Evolutionary conservation across 2,329 filamentous ascomycete genomes (phyloP).

Genomic region (Claviceps humidiphila): DNA sequence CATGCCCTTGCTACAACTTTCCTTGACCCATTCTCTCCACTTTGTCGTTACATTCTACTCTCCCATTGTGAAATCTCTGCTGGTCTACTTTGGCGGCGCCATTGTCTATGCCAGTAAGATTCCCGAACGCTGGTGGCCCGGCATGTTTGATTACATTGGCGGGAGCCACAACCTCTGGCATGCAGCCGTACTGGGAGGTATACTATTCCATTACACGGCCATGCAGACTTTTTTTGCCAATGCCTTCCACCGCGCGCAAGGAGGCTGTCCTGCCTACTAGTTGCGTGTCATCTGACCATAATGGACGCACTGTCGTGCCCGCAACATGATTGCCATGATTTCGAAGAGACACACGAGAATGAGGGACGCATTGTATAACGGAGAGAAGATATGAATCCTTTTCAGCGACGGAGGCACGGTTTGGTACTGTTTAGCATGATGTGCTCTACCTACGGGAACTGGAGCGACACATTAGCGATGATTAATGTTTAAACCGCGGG

Average conservation of each 20-base stretch:
- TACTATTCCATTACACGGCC: slow-evolving; percentile 90
- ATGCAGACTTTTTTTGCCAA: slow-evolving; percentile 90
- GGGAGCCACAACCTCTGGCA: slow-evolving; percentile 98
- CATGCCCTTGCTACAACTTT: slow-evolving; percentile 75
- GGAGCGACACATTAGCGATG: neutral
- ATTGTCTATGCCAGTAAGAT: slow-evolving; percentile 82
- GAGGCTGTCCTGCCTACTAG: slow-evolving; percentile 42
- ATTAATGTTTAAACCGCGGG: neutral
- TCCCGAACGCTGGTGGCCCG: slow-evolving; percentile 85
- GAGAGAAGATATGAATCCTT: neutral
- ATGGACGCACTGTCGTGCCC: neutral
- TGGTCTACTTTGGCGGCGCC: slow-evolving; percentile 77
- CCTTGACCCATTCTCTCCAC: slow-evolving; percentile 58
- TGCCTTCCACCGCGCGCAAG: slow-evolving; percentile 56
- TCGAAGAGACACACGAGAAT: neutral
- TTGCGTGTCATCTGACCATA: neutral
- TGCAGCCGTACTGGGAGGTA: slow-evolving; percentile 82
- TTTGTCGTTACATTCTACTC: slow-evolving; percentile 88
- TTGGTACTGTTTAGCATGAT: neutral
- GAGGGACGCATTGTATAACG: neutral
- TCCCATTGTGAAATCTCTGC: slow-evolving; percentile 68
- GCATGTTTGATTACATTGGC: slow-evolving; percentile 88
- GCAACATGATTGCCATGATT: neutral
- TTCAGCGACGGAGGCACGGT: neutral
- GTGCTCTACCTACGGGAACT: neutral